Evolutionary conservation across 2,329 filamentous ascomycete species (phyloP).

Genomic region (Orbilia quercus): DNA sequence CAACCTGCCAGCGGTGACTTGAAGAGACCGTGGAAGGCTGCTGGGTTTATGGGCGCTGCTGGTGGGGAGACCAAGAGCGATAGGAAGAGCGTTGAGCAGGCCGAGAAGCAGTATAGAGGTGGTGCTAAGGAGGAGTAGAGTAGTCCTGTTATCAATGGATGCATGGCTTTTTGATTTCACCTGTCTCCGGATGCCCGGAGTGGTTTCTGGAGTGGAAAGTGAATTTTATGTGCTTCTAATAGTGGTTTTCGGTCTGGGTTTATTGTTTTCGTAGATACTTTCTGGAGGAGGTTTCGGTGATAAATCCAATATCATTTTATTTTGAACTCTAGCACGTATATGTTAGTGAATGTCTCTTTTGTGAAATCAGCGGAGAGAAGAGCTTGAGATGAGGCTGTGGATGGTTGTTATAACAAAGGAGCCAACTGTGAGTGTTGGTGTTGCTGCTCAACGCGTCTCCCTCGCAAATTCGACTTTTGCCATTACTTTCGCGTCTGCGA

Average conservation of each 20-base stretch:
- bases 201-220: neutral
- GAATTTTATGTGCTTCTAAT: slow-evolving; percentile 19
- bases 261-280: slow-evolving; percentile 34
- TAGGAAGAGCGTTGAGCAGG: slow-evolving; percentile 84
- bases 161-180: neutral
- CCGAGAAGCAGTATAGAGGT: slow-evolving; percentile 78
- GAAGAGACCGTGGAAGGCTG: slow-evolving; percentile 93
- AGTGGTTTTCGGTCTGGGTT: slow-evolving; percentile 4
- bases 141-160: slow-evolving; percentile 43
- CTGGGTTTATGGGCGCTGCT: slow-evolving; percentile 79
- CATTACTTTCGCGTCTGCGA: slow-evolving; percentile 29
- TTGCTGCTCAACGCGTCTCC: slow-evolving; percentile 52
- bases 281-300: slow-evolving; percentile 13
- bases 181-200: too few relatives aligned
- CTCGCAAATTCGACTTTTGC: slow-evolving; percentile 35
- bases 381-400: too few relatives aligned
- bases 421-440: slow-evolving; percentile 3
- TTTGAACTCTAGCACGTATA: neutral
- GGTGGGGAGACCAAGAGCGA: slow-evolving; percentile 82
- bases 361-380: too few relatives aligned
- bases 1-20: slow-evolving; percentile 88
- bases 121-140: slow-evolving; percentile 77
- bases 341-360: too few relatives aligned
- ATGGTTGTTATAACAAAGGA: too few relatives aligned
- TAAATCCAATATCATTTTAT: slow-evolving; percentile 10